phyloP scores from a whole-genome alignment of 1,139 yeast genomes.

The Suhomyces guaymorum region DNA sequence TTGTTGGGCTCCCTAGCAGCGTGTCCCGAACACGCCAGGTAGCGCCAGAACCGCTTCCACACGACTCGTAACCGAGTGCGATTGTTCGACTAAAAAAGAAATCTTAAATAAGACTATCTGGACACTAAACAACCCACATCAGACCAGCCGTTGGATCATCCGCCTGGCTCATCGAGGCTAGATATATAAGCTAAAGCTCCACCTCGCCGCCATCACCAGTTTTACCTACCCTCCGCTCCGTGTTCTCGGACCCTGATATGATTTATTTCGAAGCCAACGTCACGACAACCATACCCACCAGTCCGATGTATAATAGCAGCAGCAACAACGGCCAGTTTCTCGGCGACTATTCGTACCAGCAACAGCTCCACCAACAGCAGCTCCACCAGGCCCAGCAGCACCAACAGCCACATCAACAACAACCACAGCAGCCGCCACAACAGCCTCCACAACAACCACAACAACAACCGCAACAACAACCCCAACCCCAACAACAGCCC shows the following conservation, averaged over 20 bases:
- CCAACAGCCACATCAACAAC: conserved; percentile 12
- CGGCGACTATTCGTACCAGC: conserved; percentile 19
- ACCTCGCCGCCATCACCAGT: background rate
- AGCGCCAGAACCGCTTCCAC: too few relatives aligned
- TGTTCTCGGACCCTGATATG: conserved; percentile 13
- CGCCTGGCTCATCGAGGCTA: too few relatives aligned
- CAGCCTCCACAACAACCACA: conserved; percentile 11
- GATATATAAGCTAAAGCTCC: too few relatives aligned
- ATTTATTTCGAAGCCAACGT: conserved; percentile 23
- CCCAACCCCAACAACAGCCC: conserved; percentile 11
- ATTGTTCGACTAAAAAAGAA: too few relatives aligned
- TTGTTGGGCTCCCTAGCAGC: too few relatives aligned
- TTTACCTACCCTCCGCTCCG: too few relatives aligned
- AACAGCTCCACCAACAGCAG: conserved; percentile 7
- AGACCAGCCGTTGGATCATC: too few relatives aligned
- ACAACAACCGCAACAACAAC: conserved; percentile 10
- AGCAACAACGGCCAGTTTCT: conserved; percentile 13
- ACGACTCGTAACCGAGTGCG: too few relatives aligned
- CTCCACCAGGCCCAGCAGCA: conserved; percentile 5
- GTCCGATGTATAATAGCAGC: conserved; percentile 14
- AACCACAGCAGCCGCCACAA: conserved; percentile 9
- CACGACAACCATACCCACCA: conserved; percentile 20
- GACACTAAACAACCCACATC: background rate
- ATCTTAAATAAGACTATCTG: background rate
- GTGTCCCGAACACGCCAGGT: too few relatives aligned